A percentile compares a stretch with the other conserved stretches of the same genome.
phyloP scores from a whole-genome alignment of 2,329 filamentous ascomycete genomes.

The Parasarocladium wereldwijsianum region DNA sequence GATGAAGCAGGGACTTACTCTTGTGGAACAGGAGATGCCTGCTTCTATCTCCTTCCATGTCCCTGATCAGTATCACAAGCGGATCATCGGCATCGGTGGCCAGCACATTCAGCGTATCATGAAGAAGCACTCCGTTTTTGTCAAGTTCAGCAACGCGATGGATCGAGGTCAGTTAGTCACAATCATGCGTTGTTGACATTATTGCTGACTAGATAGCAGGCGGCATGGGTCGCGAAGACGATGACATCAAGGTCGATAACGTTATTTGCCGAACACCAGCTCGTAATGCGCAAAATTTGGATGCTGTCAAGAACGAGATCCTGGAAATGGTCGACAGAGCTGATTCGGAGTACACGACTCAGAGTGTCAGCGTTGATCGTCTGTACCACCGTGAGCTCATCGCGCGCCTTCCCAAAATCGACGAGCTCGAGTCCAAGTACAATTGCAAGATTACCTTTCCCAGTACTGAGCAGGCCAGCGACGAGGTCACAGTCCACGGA shows the following conservation, averaged over 20 bases:
- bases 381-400: slow-evolving; percentile 92
- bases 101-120: slow-evolving; percentile 99
- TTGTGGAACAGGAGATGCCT: slow-evolving; percentile 98
- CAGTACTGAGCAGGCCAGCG: slow-evolving; percentile 92
- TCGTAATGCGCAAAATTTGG: slow-evolving; percentile 89
- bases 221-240: slow-evolving; percentile 82
- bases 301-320: slow-evolving; percentile 96
- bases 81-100: slow-evolving; percentile 95
- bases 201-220: slow-evolving; percentile 16
- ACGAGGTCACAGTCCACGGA: slow-evolving; percentile 88
- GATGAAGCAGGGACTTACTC: slow-evolving; percentile 77
- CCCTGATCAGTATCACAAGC: slow-evolving; percentile 97
- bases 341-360: slow-evolving; percentile 91
- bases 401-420: slow-evolving; percentile 73
- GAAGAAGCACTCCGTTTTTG: slow-evolving; percentile 99
- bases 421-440: slow-evolving; percentile 96
- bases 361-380: slow-evolving; percentile 85
- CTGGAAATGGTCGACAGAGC: slow-evolving; percentile 98
- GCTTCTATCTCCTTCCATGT: slow-evolving; percentile 98
- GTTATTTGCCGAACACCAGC: slow-evolving; percentile 96
- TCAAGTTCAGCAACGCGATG: slow-evolving; percentile 99
- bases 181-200: neutral
- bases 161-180: slow-evolving; percentile 51
- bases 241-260: slow-evolving; percentile 97
- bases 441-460: slow-evolving; percentile 99